Evolutionary conservation across 2,329 filamentous ascomycete species (phyloP).

Genomic region (Mollisiaceae sp.): DNA sequence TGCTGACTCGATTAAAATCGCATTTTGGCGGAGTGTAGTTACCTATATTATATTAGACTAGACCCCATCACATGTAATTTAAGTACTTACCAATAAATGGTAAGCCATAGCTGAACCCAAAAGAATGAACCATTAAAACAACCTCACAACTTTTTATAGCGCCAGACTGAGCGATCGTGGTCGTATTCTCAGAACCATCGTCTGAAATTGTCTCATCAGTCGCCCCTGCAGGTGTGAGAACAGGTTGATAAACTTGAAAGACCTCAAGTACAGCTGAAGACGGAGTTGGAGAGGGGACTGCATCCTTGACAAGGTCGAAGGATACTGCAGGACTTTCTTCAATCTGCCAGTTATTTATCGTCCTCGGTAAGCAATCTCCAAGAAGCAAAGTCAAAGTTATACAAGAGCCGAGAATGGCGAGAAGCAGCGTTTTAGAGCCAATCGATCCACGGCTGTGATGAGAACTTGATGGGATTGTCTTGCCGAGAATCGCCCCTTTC

Average conservation of each 20-base stretch:
- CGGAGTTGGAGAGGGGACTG: conserved; percentile 33
- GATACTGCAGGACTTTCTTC: conserved; percentile 9
- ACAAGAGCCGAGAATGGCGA: conserved; percentile 18
- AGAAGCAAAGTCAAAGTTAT: conserved; percentile 22
- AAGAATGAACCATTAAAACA: conserved; percentile 72
- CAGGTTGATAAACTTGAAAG: conserved; percentile 72
- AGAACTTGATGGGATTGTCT: neutral
- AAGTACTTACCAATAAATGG: conserved; percentile 69
- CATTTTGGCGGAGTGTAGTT: conserved; percentile 70
- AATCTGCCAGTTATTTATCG: conserved; percentile 3
- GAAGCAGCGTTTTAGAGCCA: conserved; percentile 9
- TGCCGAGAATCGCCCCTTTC: neutral
- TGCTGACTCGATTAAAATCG: conserved; percentile 73
- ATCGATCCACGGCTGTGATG: neutral
- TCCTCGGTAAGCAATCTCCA: conserved; percentile 15
- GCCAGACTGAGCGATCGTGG: conserved; percentile 33
- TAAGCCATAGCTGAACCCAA: conserved; percentile 73
- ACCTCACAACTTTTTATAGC: conserved; percentile 52
- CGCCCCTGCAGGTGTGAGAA: conserved; percentile 56
- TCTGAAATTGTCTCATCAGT: conserved; percentile 44
- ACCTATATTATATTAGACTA: conserved; percentile 47
- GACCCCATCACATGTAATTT: neutral
- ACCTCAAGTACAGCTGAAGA: conserved; percentile 56
- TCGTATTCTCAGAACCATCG: conserved; percentile 36
- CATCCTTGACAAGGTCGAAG: conserved; percentile 34